Evolutionary conservation across 1,284 basidiomycete genomes (phyloP), one percentile per base, ranked within the genome.

Genomic region (Leucoagaricus sp.): DNA sequence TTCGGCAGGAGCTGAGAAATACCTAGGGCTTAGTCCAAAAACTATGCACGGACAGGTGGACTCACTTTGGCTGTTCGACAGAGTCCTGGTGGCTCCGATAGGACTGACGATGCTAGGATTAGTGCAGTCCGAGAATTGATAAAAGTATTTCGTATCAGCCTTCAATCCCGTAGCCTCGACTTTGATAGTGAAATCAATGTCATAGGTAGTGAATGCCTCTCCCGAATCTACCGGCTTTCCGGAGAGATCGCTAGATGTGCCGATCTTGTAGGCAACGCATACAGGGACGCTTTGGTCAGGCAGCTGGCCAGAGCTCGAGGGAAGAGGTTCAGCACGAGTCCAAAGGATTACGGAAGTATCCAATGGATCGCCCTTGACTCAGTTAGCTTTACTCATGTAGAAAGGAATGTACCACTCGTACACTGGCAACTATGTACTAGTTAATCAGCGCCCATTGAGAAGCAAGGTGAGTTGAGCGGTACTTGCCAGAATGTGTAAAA

Each of bases 121-220:
- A 1, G 81, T 79, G 63, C 85, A 87, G 59, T 85, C 81, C 5
- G 78, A 73, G 62, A 87, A 88, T 45, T 80, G 78, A 68, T 78
- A 87, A 69, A 78, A 85, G 63, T 86, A 87, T 53, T 76, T 72
- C 1, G 81, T 83, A 60, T 85, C 84, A 0, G 85, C 74, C 45
- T 74, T 65, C 28, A 87, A 68, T n/a, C 74, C 72, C 0, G 72
- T 77, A 0, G 83, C 83, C 61, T 87, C 85, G 21, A 87, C 81
- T 68, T 88, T 88, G 64, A 84, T 73, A 1, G 84, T 84, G 63
- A 77, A 88, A 67, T 85, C 85, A 40, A 88, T 83, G 61, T 87
- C 85, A 59, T 81, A 82, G 53, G 78, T 81, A 3, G 84, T 85
- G 68, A 83, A 84, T 0, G 79, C 83, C 55, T 81, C 70, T 19